Base-by-base conservation (phyloP, 345 rosid genomes). In the Hirschfeldia incana region DNA sequence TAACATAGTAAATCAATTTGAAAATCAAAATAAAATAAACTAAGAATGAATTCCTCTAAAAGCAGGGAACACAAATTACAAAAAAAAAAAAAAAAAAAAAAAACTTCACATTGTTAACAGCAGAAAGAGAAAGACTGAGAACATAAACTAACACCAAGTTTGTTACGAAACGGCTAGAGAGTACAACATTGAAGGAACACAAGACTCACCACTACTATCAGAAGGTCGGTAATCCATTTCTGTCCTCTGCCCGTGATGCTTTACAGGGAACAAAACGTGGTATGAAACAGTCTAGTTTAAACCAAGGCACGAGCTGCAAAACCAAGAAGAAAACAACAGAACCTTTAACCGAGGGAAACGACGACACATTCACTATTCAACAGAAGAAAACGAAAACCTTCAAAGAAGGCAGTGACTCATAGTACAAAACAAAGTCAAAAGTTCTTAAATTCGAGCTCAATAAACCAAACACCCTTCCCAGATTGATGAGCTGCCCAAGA, bases 201-300 rank as follows among this genome's bases (percentile, higher is more conserved):
- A 65, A 61, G 64, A 81, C 92, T 83, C 71, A 88, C 94, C 91
- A 69, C 94, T 90, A 79, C 92, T 90, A 66, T 90, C 92, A 57
- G 91, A 90, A 80, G 84, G 80, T 39, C 80, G 89, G 76, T 84
- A 90, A 72, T 87, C 88, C 92, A 89, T 90, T 55, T 1, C 51
- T 61, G 80, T 42, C 73, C 55, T 61, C 60, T 79, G 70, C 26
- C 28, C 26, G 57, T 29, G 61, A 15, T 44, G 66, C 69, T 70
- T 70, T 72, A 75, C 72, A 70, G 46, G 13, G 39, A 29, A 17
- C 26, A 64, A 74, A 46, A 73, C 72, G 70, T 70, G 60, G 78
- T 26, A 69, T 2, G 69, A 62, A 58, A 58, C 21, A 21, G 21
- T 21, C 21, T 21, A 21, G 21, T 27, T 27, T 65, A 30, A 59